A percentile compares a stretch with the other conserved stretches of the same genome.
Conservation (phyloP, 129 eudicot species). For the Centella asiatica region DNA sequence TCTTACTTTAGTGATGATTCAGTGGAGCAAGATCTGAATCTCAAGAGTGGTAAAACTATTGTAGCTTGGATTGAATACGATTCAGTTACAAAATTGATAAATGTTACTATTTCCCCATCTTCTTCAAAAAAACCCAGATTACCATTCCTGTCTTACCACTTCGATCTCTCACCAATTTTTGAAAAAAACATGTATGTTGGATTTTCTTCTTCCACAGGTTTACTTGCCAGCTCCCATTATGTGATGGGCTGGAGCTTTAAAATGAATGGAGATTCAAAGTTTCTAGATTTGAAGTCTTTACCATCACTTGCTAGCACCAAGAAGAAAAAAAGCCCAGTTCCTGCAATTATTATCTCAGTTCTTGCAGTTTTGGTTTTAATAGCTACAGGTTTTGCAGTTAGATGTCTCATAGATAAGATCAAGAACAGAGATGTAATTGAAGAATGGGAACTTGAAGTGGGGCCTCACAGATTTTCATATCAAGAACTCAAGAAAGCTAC, state of each 20-base stretch:
- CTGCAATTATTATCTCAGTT: background rate
- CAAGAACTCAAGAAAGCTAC: slow-evolving; percentile 33
- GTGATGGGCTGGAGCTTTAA: slow-evolving; percentile 36
- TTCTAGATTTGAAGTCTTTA: slow-evolving; percentile 14
- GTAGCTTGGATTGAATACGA: slow-evolving; percentile 15
- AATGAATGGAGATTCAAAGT: slow-evolving; percentile 15
- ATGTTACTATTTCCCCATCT: slow-evolving; percentile 12
- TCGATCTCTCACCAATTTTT: slow-evolving; percentile 23
- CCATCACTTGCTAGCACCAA: slow-evolving; percentile 20
- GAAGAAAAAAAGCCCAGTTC: background rate
- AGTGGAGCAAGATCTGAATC: slow-evolving; percentile 13
- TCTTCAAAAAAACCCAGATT: slow-evolving; percentile 15
- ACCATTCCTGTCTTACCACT: slow-evolving; percentile 6
- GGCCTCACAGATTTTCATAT: slow-evolving; percentile 33
- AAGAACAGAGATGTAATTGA: slow-evolving; percentile 42
- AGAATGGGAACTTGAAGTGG: slow-evolving; percentile 56
- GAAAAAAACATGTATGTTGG: slow-evolving; percentile 27
- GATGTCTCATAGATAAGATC: slow-evolving; percentile 21
- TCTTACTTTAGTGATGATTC: slow-evolving; percentile 11
- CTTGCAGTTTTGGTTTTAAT: slow-evolving; percentile 1
- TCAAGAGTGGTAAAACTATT: slow-evolving; percentile 16
- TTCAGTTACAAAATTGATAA: background rate
- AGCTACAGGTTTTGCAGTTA: slow-evolving; percentile 1
- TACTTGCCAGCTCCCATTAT: slow-evolving; percentile 22
- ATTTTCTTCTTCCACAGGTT: slow-evolving; percentile 25